phyloP scores from a whole-genome alignment of 371 early-diverging fungal species.

The Rhizopus delemar region DNA sequence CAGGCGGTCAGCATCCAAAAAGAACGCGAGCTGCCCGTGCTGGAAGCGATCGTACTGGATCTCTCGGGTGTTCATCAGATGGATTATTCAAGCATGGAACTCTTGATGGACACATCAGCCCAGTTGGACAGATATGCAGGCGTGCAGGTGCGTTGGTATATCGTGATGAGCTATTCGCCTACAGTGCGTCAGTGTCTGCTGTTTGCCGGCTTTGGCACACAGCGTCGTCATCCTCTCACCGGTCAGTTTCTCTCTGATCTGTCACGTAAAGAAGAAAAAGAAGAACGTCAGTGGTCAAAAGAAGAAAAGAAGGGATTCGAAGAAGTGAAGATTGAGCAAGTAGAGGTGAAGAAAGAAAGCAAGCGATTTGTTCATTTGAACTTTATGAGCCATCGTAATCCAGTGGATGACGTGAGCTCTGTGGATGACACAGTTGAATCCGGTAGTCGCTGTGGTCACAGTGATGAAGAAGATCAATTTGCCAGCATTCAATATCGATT shows the following conservation, averaged over 20 bases:
- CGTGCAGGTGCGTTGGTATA: conserved; percentile 37
- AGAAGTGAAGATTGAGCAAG: too few relatives aligned
- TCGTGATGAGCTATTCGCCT: conserved; percentile 27
- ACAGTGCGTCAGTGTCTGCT: conserved; percentile 32
- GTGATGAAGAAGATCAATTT: too few relatives aligned
- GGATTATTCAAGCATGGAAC: conserved; percentile 80
- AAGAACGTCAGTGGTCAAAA: too few relatives aligned
- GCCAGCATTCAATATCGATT: neutral
- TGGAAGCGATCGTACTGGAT: conserved; percentile 79
- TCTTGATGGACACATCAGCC: conserved; percentile 50
- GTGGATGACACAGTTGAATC: too few relatives aligned
- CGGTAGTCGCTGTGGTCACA: too few relatives aligned
- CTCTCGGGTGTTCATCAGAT: conserved; percentile 76
- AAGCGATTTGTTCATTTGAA: too few relatives aligned
- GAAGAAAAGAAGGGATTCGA: too few relatives aligned
- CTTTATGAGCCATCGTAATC: too few relatives aligned
- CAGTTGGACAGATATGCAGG: conserved; percentile 45
- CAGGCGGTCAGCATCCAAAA: conserved; percentile 18
- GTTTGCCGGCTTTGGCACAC: conserved; percentile 45
- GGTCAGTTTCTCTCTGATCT: too few relatives aligned
- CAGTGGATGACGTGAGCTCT: too few relatives aligned
- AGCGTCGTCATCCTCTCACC: conserved; percentile 17
- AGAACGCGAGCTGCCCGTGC: conserved; percentile 43
- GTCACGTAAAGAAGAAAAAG: too few relatives aligned
- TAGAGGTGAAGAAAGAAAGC: too few relatives aligned